Conservation (phyloP, 164 flowering plant genomes). For the Stephania cephalantha region DNA sequence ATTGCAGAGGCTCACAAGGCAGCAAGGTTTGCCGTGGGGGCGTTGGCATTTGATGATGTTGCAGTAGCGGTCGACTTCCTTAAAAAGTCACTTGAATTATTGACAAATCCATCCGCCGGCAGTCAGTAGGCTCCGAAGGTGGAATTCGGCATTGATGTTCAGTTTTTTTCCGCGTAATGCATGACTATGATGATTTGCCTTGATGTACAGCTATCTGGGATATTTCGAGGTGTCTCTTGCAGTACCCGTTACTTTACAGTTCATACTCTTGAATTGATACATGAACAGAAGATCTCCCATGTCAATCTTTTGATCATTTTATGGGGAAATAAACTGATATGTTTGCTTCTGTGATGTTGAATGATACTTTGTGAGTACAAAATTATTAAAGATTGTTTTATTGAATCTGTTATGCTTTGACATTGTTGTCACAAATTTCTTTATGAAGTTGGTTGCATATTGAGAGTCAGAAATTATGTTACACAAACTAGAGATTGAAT, state of each 20-base stretch:
- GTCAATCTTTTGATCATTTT: background rate
- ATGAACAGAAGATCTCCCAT: background rate
- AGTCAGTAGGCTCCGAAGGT: conserved; percentile 34
- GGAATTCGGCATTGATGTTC: conserved; percentile 4
- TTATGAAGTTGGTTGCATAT: background rate
- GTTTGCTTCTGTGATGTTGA: background rate
- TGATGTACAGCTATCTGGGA: conserved; percentile 15
- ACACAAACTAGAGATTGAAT: no score
- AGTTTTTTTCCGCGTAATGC: background rate
- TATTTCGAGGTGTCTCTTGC: conserved; percentile 1
- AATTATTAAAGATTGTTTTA: background rate
- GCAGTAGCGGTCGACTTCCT: conserved; percentile 71
- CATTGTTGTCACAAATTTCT: background rate
- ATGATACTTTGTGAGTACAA: background rate
- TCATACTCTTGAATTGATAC: background rate
- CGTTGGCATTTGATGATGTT: conserved; percentile 98
- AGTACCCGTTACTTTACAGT: background rate
- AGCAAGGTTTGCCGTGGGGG: conserved; percentile 97
- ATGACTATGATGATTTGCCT: background rate
- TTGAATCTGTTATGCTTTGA: background rate
- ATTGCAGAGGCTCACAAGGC: conserved; percentile 97
- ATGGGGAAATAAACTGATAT: no score
- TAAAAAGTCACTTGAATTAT: conserved; percentile 70
- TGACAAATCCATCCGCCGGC: conserved; percentile 77
- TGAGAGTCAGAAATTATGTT: no score